A percentile compares a stretch with the other conserved stretches of the same genome.
These are phyloP conservation scores for Cyclanthera cordifolia DNA, from an alignment of 306 rosid genomes.

Conservation along the genomic window DNA sequence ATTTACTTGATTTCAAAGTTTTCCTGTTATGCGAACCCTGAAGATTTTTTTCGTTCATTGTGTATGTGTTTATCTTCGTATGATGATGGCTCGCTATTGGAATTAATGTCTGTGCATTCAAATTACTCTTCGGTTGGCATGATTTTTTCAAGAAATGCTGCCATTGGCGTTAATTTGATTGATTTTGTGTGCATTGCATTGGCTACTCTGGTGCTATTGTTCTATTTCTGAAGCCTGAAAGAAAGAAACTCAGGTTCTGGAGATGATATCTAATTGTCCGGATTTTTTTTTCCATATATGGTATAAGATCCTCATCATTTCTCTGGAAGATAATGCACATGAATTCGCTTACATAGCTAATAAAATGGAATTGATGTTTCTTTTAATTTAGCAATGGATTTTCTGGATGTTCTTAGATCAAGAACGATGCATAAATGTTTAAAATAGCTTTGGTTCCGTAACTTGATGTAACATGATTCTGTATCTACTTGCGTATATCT, in stretches of 20 bases:
- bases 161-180: not conserved
- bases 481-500: not conserved
- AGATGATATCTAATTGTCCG: not conserved
- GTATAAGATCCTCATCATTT: not conserved
- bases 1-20: slow-evolving; percentile 9
- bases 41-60: not conserved
- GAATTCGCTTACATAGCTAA: too few relatives aligned
- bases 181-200: not conserved
- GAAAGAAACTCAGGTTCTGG: not conserved
- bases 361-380: not conserved
- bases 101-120: not conserved
- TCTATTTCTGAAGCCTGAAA: not conserved
- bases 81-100: not conserved
- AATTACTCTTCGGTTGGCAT: not conserved
- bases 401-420: not conserved
- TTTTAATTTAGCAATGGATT: not conserved
- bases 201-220: not conserved
- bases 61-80: not conserved
- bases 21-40: not conserved
- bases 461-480: not conserved
- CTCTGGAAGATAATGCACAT: not conserved
- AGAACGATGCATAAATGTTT: not conserved
- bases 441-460: not conserved
- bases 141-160: not conserved
- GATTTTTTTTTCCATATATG: not conserved